Conservation (phyloP, 768 basidiomycete genomes). For the Macrolepiota dolichaula region DNA sequence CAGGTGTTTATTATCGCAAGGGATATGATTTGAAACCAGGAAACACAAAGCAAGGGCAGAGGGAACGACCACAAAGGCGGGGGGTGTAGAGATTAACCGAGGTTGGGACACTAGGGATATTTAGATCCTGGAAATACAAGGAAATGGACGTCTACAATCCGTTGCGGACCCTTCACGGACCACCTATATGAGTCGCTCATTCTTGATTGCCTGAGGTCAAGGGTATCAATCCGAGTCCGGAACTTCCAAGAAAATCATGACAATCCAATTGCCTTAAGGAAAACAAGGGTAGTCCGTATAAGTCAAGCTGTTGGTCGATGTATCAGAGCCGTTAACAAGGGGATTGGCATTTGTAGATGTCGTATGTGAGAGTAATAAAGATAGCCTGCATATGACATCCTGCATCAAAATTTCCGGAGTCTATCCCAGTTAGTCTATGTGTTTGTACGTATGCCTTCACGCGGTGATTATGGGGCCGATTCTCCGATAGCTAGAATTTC, state of each 20-base stretch:
- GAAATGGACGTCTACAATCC: background rate
- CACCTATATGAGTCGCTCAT: background rate
- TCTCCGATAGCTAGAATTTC: background rate
- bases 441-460: constrained; percentile 1
- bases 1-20: background rate
- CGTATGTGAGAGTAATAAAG: background rate
- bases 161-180: background rate
- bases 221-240: background rate
- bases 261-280: constrained; percentile 9
- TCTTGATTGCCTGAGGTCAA: background rate
- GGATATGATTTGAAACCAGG: background rate
- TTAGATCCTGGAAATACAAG: constrained; percentile 3
- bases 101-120: background rate
- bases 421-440: constrained; percentile 3
- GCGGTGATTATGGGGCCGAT: background rate
- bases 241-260: background rate
- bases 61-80: background rate
- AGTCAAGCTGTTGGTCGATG: background rate
- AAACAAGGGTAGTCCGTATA: background rate
- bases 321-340: constrained; percentile 1
- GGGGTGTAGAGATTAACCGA: background rate
- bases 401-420: background rate
- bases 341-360: constrained; percentile 4
- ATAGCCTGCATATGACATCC: background rate
- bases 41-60: background rate